A percentile compares a stretch with the other conserved stretches of the same genome.
These are phyloP conservation scores for Monilinia aucupariae DNA, from an alignment of 2,329 filamentous ascomycete species.

Conservation along the genomic window DNA sequence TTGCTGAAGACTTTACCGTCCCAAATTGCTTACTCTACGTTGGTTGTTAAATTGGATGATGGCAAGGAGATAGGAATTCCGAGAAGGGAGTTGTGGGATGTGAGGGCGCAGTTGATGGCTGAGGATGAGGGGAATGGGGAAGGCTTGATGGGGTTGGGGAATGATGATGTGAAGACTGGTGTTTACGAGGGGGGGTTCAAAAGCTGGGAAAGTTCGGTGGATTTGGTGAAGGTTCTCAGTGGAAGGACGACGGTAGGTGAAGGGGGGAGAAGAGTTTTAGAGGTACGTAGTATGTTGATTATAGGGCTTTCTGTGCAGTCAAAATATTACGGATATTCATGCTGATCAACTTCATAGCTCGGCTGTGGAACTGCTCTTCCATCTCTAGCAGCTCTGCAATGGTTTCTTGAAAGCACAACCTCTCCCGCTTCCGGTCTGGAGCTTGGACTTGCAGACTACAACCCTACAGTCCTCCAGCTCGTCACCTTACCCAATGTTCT, in stretches of 20 bases:
- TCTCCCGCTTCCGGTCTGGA: constrained; percentile 38
- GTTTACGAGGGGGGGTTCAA: constrained; percentile 87
- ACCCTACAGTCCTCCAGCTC: constrained; percentile 68
- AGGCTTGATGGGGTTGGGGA: constrained; percentile 49
- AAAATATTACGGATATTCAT: neutral
- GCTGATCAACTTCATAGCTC: constrained; percentile 44
- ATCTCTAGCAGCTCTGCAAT: constrained; percentile 65
- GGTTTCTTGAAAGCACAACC: constrained; percentile 37
- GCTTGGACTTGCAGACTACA: constrained; percentile 73
- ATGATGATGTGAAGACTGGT: constrained; percentile 71
- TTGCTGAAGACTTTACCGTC: constrained; percentile 61
- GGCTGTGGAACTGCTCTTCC: constrained; percentile 76
- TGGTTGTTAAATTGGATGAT: constrained; percentile 56
- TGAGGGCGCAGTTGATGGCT: constrained; percentile 75
- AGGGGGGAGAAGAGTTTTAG: constrained; percentile 27
- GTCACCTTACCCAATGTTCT: constrained; percentile 76
- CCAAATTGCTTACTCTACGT: constrained; percentile 63
- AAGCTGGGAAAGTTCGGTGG: constrained; percentile 81
- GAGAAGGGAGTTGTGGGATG: constrained; percentile 74
- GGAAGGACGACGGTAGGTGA: constrained; percentile 11
- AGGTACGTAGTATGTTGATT: constrained; percentile 26
- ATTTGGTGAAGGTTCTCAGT: constrained; percentile 59
- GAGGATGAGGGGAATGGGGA: constrained; percentile 58
- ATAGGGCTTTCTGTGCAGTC: neutral
- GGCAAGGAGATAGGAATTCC: constrained; percentile 53